phyloP scores from a whole-genome alignment of 1,139 yeast species.

The Cylindricascospora bacillispora region DNA sequence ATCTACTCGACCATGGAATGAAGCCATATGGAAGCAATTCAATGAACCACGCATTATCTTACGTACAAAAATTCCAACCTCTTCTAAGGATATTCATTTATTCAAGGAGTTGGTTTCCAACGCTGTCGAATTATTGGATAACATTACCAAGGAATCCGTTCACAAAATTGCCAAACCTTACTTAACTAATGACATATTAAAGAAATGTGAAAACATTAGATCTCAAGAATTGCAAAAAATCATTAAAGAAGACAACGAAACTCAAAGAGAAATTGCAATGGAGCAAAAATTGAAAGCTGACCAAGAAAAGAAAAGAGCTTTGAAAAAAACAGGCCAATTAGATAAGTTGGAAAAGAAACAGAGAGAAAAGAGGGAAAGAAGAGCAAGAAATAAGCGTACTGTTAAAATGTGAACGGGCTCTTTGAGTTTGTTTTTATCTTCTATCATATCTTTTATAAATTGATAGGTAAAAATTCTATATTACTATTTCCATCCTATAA shows the following conservation, averaged over 20 bases:
- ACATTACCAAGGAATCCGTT: conserved; percentile 30
- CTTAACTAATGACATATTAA: conserved; percentile 46
- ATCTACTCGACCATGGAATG: conserved; percentile 46
- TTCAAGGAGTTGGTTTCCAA: conserved; percentile 24
- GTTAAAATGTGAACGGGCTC: conserved; percentile 18
- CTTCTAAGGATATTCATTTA: conserved; percentile 12
- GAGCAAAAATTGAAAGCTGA: conserved; percentile 58
- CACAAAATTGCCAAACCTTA: conserved; percentile 19
- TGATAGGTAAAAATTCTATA: no score
- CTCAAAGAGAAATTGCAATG: conserved; percentile 54
- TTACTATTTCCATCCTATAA: no score
- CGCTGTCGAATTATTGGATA: conserved; percentile 28
- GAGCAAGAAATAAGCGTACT: conserved; percentile 34
- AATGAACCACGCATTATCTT: conserved; percentile 38
- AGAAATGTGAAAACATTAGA: conserved; percentile 54
- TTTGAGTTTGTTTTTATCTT: no score
- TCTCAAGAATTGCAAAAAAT: conserved; percentile 28
- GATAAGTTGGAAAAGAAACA: conserved; percentile 65
- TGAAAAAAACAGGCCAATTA: conserved; percentile 47
- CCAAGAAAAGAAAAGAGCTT: conserved; percentile 36
- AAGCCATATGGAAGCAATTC: conserved; percentile 28
- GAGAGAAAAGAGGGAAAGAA: conserved; percentile 43
- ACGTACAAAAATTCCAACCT: conserved; percentile 16
- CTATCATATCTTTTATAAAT: no score
- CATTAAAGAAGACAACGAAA: conserved; percentile 46